A percentile compares a stretch with the other conserved stretches of the same genome.
These are phyloP conservation scores for Cochlearia excelsa DNA, from an alignment of 345 rosid genomes.

Conservation along the genomic window DNA sequence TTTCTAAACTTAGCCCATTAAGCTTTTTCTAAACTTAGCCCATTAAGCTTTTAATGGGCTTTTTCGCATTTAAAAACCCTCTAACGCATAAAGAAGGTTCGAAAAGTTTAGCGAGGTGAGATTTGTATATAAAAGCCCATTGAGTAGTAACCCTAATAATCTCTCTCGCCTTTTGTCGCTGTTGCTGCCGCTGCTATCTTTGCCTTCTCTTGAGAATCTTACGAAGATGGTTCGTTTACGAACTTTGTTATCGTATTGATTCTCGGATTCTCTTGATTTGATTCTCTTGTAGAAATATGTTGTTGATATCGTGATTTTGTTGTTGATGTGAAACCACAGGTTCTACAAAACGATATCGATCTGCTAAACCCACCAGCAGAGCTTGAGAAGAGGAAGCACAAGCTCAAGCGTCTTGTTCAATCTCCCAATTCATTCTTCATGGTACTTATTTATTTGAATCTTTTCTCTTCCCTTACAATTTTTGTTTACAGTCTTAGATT, in stretches of 20 bases:
- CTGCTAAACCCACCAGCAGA: slow-evolving; percentile 69
- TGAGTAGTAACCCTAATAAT: slow-evolving; percentile 21
- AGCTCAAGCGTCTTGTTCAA: slow-evolving; percentile 77
- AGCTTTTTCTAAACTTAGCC: no score
- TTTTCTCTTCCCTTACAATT: no score
- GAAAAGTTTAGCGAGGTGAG: not conserved
- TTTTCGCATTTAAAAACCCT: not conserved
- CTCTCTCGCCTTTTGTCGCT: slow-evolving; percentile 18
- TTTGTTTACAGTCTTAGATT: no score
- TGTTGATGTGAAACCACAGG: slow-evolving; percentile 30
- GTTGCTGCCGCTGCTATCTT: slow-evolving; percentile 2
- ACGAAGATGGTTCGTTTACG: slow-evolving; percentile 33
- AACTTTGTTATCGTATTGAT: not conserved
- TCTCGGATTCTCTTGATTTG: not conserved
- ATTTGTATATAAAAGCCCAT: slow-evolving; percentile 7
- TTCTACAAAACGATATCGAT: slow-evolving; percentile 70
- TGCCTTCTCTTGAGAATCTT: slow-evolving; percentile 22
- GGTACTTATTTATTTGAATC: slow-evolving; percentile 35
- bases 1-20: no score
- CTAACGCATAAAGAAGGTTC: not conserved
- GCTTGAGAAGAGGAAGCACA: slow-evolving; percentile 82
- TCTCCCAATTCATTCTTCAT: slow-evolving; percentile 73
- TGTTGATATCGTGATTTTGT: not conserved
- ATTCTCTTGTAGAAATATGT: not conserved
- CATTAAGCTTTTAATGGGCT: no score